phyloP scores from a whole-genome alignment of 495 filamentous ascomycete genomes.

The Annulohypoxylon maeteangense region DNA sequence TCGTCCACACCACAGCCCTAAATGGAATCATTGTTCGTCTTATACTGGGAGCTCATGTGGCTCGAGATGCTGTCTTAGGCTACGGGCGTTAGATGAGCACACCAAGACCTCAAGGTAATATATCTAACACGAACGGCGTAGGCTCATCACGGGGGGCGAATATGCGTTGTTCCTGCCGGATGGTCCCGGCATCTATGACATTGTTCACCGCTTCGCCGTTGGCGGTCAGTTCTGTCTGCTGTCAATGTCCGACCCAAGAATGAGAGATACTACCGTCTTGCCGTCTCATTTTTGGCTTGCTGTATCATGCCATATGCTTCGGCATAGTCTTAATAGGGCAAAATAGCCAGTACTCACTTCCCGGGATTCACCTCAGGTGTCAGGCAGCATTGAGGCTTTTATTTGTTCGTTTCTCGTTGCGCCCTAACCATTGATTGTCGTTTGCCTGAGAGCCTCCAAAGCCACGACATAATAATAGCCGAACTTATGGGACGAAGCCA shows the following conservation, averaged over 20 bases:
- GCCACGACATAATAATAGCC: slow-evolving; percentile 35
- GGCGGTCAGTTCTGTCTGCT: slow-evolving; percentile 37
- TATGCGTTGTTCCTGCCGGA: slow-evolving; percentile 38
- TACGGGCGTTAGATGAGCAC: slow-evolving; percentile 11
- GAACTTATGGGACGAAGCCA: slow-evolving; percentile 36
- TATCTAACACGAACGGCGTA: slow-evolving; percentile 29
- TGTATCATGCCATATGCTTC: slow-evolving; percentile 5
- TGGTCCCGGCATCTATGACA: slow-evolving; percentile 34
- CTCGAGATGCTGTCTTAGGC: slow-evolving; percentile 6
- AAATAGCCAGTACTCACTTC: slow-evolving; percentile 12
- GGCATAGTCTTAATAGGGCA: slow-evolving; percentile 16
- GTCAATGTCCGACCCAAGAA: slow-evolving; percentile 38
- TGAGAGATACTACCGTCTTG: slow-evolving; percentile 33
- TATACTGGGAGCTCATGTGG: slow-evolving; percentile 1
- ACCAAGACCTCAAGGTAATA: slow-evolving; percentile 14
- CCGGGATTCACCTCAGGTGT: slow-evolving; percentile 12
- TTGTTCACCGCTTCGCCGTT: slow-evolving; percentile 39
- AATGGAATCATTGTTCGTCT: slow-evolving; percentile 24
- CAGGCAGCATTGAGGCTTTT: slow-evolving; percentile 24
- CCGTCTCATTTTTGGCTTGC: slow-evolving; percentile 22
- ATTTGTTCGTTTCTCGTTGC: slow-evolving; percentile 11
- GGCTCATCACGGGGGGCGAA: slow-evolving; percentile 33
- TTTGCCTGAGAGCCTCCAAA: slow-evolving; percentile 30
- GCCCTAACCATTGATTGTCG: slow-evolving; percentile 8
- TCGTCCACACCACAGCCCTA: slow-evolving; percentile 26